These are phyloP conservation scores for Phyllosticta citriasiana DNA, from an alignment of 2,329 filamentous ascomycete species.

Conservation along the genomic window DNA sequence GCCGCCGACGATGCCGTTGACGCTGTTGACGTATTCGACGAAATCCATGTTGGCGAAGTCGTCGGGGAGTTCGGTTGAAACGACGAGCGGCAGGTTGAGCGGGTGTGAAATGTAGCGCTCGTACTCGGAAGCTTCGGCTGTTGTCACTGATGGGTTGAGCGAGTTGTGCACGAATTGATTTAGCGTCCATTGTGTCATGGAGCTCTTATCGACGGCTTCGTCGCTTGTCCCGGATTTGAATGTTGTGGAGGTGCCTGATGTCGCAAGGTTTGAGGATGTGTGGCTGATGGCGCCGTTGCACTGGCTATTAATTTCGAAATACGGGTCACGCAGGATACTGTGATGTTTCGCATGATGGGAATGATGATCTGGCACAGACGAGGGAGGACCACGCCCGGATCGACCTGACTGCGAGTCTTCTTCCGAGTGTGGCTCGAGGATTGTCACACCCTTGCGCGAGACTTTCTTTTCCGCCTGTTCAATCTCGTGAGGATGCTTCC, in stretches of 20 bases:
- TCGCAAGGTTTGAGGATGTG: constrained; percentile 16
- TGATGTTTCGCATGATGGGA: constrained; percentile 21
- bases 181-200: constrained; percentile 79
- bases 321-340: constrained; percentile 33
- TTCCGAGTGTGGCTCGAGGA: constrained; percentile 49
- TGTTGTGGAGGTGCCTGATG: constrained; percentile 16
- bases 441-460: constrained; percentile 57
- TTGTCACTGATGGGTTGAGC: constrained; percentile 70
- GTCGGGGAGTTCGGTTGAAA: constrained; percentile 55
- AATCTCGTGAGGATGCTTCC: constrained; percentile 30
- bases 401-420: constrained; percentile 14
- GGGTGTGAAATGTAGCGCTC: constrained; percentile 81
- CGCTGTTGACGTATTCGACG: constrained; percentile 67
- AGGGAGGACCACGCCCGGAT: background rate
- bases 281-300: constrained; percentile 4
- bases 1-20: constrained; percentile 48
- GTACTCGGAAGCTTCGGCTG: constrained; percentile 75
- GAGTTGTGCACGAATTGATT: constrained; percentile 77
- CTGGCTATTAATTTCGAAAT: constrained; percentile 23
- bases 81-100: constrained; percentile 74
- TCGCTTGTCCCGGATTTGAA: background rate
- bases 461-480: constrained; percentile 51
- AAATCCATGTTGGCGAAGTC: constrained; percentile 54
- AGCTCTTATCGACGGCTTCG: constrained; percentile 62
- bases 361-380: constrained; percentile 11